These are phyloP conservation scores for Paraglomus brasilianum DNA, from an alignment of 192 early-diverging fungal species.

Conservation along the genomic window DNA sequence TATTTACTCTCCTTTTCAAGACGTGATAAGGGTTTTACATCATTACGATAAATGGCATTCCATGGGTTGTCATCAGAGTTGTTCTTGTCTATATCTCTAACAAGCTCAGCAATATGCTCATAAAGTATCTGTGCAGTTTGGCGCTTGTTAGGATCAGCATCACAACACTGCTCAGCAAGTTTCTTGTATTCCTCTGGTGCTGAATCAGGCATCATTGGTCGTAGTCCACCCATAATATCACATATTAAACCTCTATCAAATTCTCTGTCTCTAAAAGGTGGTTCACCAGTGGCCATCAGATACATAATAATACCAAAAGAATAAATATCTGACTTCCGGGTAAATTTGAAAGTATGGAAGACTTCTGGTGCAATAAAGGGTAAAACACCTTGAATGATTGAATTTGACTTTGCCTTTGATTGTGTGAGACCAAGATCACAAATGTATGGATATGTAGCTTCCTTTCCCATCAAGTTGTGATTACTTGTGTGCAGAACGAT, in stretches of 20 bases:
- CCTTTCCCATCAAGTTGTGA: too few relatives aligned
- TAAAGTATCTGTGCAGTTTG: too few relatives aligned
- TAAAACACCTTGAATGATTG: slow-evolving; percentile 12
- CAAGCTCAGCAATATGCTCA: too few relatives aligned
- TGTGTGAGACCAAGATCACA: neutral
- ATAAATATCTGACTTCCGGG: slow-evolving; percentile 21
- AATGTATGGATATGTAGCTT: too few relatives aligned
- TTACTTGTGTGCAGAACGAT: too few relatives aligned
- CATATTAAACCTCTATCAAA: slow-evolving; percentile 13
- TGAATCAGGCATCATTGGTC: slow-evolving; percentile 11
- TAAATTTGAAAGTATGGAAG: neutral
- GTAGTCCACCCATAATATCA: slow-evolving; percentile 23
- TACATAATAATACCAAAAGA: slow-evolving; percentile 29
- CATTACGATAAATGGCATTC: too few relatives aligned
- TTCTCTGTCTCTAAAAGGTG: slow-evolving; percentile 6
- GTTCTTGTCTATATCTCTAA: too few relatives aligned
- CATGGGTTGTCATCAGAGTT: too few relatives aligned
- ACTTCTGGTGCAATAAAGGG: slow-evolving; percentile 31
- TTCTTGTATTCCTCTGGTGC: slow-evolving; percentile 11
- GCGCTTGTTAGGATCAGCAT: slow-evolving; percentile 16
- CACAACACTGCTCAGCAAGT: slow-evolving; percentile 27
- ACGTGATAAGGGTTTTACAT: too few relatives aligned
- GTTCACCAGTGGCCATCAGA: slow-evolving; percentile 3
- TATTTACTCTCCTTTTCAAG: too few relatives aligned
- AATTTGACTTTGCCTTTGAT: too few relatives aligned